Base-by-base conservation (phyloP, 768 basidiomycete genomes). In the Daedalea quercina region DNA sequence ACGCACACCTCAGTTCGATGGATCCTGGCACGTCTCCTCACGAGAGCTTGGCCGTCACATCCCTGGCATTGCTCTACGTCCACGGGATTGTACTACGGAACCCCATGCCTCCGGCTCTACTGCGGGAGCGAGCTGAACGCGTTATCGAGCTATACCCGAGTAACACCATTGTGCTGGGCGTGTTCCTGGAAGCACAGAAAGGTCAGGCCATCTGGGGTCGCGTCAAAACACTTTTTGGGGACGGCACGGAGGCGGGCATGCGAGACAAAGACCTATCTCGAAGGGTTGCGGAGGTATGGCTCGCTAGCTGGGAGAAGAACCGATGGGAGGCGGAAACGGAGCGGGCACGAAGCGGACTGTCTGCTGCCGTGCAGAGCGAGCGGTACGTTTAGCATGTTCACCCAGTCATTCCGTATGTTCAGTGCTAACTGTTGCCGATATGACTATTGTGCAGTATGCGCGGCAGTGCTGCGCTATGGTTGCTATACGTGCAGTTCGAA, bases 151-250 rank as follows among this genome's bases (percentile, higher is more conserved):
- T 65, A 47, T 89, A 84, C 62, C 83, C 85, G 2, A 79, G 72
- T 65, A 90, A 91, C 65, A 87, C 85, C 3, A 70, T 86, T 22
- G 69, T 90, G 40, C 61, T 92, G 22, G 86, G 84, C 6, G 68
- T 90, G 58, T 87, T 91, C 63, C 64, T 91, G 56, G 88, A 90
- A 65, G 78, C 76, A 12, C 84, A 92, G 69, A 84, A 78, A 57
- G 85, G 59, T 0, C 81, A 87, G 60, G 84, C 85, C 0, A 74
- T 87, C 22, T 90, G 90, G 89, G 89, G 88, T 6, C 74, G 79
- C 23, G 79, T 90, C 28, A 69, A 84, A 54, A 66, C 70, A 15
- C 72, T 80, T 48, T 59, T 87, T 31, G 80, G 83, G 0, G 80
- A 80, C 50, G 62, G 53, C 6, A 52, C 54, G n/a, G 59, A 64